phyloP scores from a whole-genome alignment of 768 basidiomycete species.

The Strobilomyces echinocephalus region DNA sequence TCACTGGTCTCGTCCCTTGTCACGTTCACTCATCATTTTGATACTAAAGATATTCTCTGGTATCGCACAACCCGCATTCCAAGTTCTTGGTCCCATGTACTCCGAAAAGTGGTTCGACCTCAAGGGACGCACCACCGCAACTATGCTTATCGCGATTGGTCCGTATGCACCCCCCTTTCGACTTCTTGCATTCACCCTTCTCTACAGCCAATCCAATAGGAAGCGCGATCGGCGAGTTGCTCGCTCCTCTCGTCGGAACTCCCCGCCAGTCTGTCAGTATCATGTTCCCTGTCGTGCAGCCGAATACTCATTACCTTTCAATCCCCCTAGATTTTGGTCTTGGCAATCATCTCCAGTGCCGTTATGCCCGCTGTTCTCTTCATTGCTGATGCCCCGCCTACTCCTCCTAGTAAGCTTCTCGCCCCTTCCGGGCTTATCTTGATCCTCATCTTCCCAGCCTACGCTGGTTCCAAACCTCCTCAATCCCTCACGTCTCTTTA shows the following conservation, averaged over 20 bases:
- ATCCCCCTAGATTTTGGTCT: constrained; percentile 51
- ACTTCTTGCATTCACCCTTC: neutral
- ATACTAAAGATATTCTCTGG: constrained; percentile 51
- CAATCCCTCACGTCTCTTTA: constrained; percentile 50
- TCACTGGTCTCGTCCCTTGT: neutral
- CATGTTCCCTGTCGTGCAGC: neutral
- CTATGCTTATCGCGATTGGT: constrained; percentile 52
- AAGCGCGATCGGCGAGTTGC: constrained; percentile 64
- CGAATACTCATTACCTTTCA: neutral
- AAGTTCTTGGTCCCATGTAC: constrained; percentile 74
- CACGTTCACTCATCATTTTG: neutral
- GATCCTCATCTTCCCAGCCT: constrained; percentile 40
- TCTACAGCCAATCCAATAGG: constrained; percentile 67
- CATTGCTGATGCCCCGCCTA: constrained; percentile 59
- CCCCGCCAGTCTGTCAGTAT: constrained; percentile 54
- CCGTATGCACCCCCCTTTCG: constrained; percentile 3
- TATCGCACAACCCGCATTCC: constrained; percentile 67
- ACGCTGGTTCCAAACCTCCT: constrained; percentile 59
- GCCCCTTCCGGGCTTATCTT: neutral
- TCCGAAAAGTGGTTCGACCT: constrained; percentile 84
- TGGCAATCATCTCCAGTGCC: constrained; percentile 68
- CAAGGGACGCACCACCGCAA: constrained; percentile 72
- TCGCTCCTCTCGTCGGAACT: constrained; percentile 57
- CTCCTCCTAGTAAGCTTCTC: constrained; percentile 62
- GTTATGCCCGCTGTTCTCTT: constrained; percentile 55